Conservation (phyloP, 2,329 filamentous ascomycete species). For the Hypocrella siamensis region DNA sequence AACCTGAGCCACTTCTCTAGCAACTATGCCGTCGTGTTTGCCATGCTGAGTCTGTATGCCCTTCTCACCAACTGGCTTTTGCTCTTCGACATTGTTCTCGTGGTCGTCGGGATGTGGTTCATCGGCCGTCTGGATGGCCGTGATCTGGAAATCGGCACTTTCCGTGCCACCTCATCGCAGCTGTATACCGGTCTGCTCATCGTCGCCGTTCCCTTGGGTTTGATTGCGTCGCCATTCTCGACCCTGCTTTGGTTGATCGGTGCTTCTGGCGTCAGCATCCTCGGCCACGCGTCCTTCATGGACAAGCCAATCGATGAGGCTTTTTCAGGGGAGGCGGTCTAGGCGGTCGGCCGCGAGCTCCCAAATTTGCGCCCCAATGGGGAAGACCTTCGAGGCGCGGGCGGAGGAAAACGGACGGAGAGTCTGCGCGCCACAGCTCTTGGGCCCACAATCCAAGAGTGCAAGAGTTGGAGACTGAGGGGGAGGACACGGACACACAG, state of each 20-base stretch:
- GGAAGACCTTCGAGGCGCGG: conserved; percentile 97
- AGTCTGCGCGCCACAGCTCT: conserved; percentile 21
- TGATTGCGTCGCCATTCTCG: conserved; percentile 70
- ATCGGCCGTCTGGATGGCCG: conserved; percentile 82
- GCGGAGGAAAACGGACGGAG: conserved; percentile 44
- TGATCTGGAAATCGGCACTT: conserved; percentile 73
- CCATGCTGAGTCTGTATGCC: conserved; percentile 92
- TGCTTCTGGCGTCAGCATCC: conserved; percentile 80
- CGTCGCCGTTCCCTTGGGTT: conserved; percentile 67
- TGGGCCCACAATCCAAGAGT: conserved; percentile 27
- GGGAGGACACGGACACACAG: conserved; percentile 38
- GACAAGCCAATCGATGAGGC: conserved; percentile 99
- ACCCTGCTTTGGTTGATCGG: conserved; percentile 93
- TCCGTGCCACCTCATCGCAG: conserved; percentile 77
- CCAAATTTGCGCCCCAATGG: conserved; percentile 83
- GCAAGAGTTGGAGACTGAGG: conserved; percentile 53
- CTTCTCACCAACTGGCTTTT: conserved; percentile 75
- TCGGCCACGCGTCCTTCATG: conserved; percentile 90
- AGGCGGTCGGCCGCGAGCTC: conserved; percentile 99
- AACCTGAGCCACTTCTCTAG: conserved; percentile 94
- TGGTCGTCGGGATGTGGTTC: conserved; percentile 73
- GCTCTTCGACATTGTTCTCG: conserved; percentile 83
- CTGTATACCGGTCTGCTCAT: conserved; percentile 81
- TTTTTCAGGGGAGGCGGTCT: conserved; percentile 99
- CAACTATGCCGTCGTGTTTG: conserved; percentile 91